Base-by-base conservation (phyloP, 768 basidiomycete species). In the Boletus huronensis region DNA sequence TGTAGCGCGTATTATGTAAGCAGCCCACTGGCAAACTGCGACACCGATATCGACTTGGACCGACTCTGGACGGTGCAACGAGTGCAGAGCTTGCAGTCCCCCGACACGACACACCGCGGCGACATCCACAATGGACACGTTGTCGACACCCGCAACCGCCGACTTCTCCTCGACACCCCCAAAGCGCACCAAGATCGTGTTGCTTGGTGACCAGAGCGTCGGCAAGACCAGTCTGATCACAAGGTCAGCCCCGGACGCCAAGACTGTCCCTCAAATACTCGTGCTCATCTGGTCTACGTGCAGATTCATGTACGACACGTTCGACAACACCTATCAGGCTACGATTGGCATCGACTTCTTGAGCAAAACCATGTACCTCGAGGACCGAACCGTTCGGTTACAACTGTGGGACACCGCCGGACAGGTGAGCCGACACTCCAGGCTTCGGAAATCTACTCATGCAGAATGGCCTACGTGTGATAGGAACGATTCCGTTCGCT, bases 321-420 rank as follows among this genome's bases (percentile, higher is more conserved):
- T 99, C 72, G 97, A 99, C 79, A 98, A 98, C 73, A 98, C 96
- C 41, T 99, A 99, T 72, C 92, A 93, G 70, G 93, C 93, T 19
- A 96, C 93, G 10, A 96, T 96, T 68, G 93, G 96, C 54, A 99
- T 99, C 73, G 97, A 99, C 76, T 99, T 99, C 72, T 78, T 99
- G 74, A 96, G 93, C 77, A 99, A 99, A 80, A 98, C 97, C 0
- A 96, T 99, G 93, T 99, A 99, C 73, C 81, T 98, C 53, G 97
- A 99, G 69, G 97, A 99, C 76, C 81, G 97, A 64, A 99, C 97
- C 1, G 96, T 99, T 44, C 83, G 97, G 68, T 75, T 99, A 73
- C 97, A 99, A 69, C 76, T 99, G 16, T 99, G 97, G 97, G 97
- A 99, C 72, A 99, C 97, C 52, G 96, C 96, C 58, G 93, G 92